phyloP scores from a whole-genome alignment of 306 rosid species.

The Fagus crenata region DNA sequence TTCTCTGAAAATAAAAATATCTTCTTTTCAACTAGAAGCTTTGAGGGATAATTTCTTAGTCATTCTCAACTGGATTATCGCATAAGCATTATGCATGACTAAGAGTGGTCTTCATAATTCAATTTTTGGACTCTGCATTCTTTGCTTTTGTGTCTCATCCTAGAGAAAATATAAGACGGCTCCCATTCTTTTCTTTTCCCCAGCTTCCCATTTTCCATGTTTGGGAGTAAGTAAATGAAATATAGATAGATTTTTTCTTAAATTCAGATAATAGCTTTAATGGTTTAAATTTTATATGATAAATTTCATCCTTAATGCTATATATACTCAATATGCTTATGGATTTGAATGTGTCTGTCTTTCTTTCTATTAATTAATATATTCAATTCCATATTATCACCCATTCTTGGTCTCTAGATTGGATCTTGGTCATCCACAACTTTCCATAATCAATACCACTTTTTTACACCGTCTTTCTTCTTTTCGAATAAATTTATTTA shows the following conservation, averaged over 20 bases:
- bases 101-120: no score
- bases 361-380: not conserved
- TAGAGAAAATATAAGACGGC: constrained; percentile 2
- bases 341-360: not conserved
- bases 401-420: not conserved
- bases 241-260: not conserved
- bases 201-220: not conserved
- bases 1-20: no score
- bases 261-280: not conserved
- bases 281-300: not conserved
- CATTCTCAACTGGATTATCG: no score
- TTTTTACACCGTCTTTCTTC: no score
- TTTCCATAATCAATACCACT: not conserved
- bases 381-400: not conserved
- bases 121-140: not conserved
- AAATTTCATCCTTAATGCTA: not conserved
- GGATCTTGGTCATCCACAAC: not conserved
- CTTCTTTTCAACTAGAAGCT: no score
- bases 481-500: no score
- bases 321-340: not conserved
- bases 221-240: not conserved
- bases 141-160: not conserved
- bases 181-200: not conserved
- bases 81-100: no score
- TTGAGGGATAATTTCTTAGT: no score